Conservation (phyloP, 2,329 filamentous ascomycete species). For the Fusarium buxicola region DNA sequence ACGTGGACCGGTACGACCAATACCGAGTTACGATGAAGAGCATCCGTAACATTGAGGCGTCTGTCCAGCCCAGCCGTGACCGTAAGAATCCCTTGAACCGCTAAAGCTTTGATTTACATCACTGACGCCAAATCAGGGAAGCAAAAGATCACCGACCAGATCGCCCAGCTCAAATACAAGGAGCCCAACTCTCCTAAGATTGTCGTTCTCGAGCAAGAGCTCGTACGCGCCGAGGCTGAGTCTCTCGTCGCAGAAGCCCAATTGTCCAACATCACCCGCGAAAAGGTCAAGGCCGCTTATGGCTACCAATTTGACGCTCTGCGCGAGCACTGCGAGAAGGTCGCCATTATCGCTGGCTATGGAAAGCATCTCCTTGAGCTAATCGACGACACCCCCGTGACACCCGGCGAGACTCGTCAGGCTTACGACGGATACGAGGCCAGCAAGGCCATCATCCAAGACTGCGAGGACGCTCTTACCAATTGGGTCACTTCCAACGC, state of each 20-base stretch:
- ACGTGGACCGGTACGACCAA: constrained; percentile 98
- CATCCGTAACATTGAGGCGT: constrained; percentile 98
- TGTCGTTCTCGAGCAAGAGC: constrained; percentile 96
- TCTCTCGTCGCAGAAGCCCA: constrained; percentile 99
- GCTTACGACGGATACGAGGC: constrained; percentile 99
- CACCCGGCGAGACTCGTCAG: constrained; percentile 93
- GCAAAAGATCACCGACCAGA: constrained; percentile 99
- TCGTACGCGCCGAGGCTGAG: constrained; percentile 97
- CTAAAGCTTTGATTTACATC: not conserved
- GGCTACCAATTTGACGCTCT: constrained; percentile 98
- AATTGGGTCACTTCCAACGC: constrained; percentile 97
- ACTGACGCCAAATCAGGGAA: constrained; percentile 71
- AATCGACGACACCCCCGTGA: constrained; percentile 96
- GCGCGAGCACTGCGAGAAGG: constrained; percentile 97
- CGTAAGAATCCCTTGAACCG: constrained; percentile 67
- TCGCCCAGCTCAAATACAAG: constrained; percentile 99
- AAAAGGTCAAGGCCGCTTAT: constrained; percentile 99
- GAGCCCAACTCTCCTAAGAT: constrained; percentile 98
- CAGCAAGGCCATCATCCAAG: constrained; percentile 98
- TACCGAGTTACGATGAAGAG: constrained; percentile 99
- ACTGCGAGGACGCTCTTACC: constrained; percentile 96
- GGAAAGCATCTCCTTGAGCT: constrained; percentile 98
- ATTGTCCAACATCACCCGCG: constrained; percentile 98
- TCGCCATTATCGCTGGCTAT: constrained; percentile 96
- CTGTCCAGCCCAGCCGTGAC: constrained; percentile 96